Conservation (phyloP, 2,329 filamentous ascomycete genomes). For the Ilyonectria robusta region DNA sequence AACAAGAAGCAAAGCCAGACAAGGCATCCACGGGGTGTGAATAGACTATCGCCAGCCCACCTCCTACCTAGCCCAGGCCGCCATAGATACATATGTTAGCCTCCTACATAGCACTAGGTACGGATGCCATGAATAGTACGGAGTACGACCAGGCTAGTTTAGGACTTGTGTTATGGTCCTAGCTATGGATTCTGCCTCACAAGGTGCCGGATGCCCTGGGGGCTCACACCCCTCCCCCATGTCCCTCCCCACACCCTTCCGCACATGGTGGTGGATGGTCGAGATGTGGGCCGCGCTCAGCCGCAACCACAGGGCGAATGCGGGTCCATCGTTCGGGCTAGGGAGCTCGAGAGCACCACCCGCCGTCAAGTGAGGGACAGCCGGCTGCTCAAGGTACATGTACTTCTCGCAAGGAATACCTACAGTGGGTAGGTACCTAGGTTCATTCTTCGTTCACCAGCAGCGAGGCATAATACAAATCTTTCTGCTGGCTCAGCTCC, state of each 20-base stretch:
- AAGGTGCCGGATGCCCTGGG: too few relatives aligned
- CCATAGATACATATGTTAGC: not conserved
- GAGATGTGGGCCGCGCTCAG: slow-evolving; percentile 1
- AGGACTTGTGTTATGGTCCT: too few relatives aligned
- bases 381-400: not conserved
- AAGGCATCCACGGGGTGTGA: not conserved
- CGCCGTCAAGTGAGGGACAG: slow-evolving; percentile 15
- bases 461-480: not conserved
- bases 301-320: slow-evolving; percentile 2
- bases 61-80: not conserved
- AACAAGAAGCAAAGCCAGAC: not conserved
- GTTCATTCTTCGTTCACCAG: not conserved
- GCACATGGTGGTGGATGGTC: not conserved
- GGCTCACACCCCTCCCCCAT: not conserved
- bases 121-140: not conserved
- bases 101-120: not conserved
- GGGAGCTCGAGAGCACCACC: not conserved
- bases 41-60: not conserved
- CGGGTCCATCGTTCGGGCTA: slow-evolving; percentile 1
- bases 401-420: slow-evolving; percentile 5
- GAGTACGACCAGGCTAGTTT: too few relatives aligned
- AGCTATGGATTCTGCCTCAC: too few relatives aligned
- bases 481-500: slow-evolving; percentile 7
- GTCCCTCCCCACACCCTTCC: not conserved
- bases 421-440: not conserved